A percentile compares a stretch with the other conserved stretches of the same genome.
These are phyloP conservation scores for Akanthomyces dipterigenus DNA, from an alignment of 2,329 filamentous ascomycete species.

Conservation along the genomic window DNA sequence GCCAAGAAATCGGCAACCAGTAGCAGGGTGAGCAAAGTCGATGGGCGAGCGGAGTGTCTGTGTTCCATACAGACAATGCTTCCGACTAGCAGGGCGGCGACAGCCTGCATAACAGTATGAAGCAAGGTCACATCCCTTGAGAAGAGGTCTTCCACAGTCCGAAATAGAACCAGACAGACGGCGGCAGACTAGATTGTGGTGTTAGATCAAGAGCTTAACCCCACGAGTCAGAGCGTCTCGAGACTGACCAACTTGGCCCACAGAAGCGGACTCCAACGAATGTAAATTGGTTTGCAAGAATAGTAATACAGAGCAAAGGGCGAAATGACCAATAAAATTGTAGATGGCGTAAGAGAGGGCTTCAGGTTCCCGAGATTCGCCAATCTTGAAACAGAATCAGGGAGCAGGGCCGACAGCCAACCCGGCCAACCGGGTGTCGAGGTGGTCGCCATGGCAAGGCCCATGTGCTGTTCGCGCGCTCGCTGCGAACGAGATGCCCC, in stretches of 20 bases:
- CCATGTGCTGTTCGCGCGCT: no score
- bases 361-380: no score
- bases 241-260: background rate
- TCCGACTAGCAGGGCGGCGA: background rate
- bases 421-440: no score
- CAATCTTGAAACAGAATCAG: no score
- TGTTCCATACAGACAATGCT: background rate
- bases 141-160: no score
- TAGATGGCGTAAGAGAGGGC: background rate
- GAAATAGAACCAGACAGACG: background rate
- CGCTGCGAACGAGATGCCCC: no score
- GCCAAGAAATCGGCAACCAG: background rate
- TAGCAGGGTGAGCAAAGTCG: background rate
- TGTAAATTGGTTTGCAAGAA: background rate
- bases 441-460: no score
- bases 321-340: background rate
- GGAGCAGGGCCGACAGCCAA: no score
- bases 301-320: background rate
- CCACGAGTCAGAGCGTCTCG: no score
- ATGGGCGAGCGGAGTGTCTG: background rate
- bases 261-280: background rate
- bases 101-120: background rate
- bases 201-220: no score
- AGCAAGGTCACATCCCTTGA: no score
- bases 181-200: background rate